Evolutionary conservation across 2,329 filamentous ascomycete species (phyloP), one percentile per base, ranked within the genome.

Genomic region (Paecilomyces niveus): DNA sequence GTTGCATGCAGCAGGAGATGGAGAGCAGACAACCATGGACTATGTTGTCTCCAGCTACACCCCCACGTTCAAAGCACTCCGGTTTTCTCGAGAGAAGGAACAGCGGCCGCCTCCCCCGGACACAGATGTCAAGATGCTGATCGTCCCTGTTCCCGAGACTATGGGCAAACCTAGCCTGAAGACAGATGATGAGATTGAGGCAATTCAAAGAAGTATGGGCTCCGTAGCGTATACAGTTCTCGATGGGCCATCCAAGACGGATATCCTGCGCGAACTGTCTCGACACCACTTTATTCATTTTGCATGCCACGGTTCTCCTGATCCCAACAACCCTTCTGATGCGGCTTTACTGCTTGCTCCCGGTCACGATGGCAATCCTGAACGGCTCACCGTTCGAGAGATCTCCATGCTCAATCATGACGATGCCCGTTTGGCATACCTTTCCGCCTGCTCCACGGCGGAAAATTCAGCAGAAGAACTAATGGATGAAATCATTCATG

Each of bases 361-460:
- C n/a, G 39, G 39, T 18, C 39, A 45, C 9, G 39, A 45, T 5
- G 39, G 39, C 15, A 45, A 45, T n/a, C 39, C 39, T 45, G 39
- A 45, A 18, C 39, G 39, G n/a, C 39, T 45, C 15, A 45, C 39
- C 1, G 39, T 45, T 45, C 39, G 39, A 45, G 39, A 45, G 39
- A 45, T 45, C n/a, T 45, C 39, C 5, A 45, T 45, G 39, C 39
- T 45, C 39, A 45, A 45, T 9, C 39, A 45, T 8, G 39, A 45
- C 39, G 39, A 45, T 18, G 67, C 65, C 6, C 60, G 59, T 31
- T 55, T 76, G 4, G 72, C 72, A 1, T 76, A 71, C 60, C 68
- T 76, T 1, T 76, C 72, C 1, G 72, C 73, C 0, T 76, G 73
- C 60, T 75, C 69, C 11, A 74, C 73, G 1, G 72, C 70, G 2